Conservation (phyloP, 495 filamentous ascomycete species). For the Aspergillus bridgeri region DNA sequence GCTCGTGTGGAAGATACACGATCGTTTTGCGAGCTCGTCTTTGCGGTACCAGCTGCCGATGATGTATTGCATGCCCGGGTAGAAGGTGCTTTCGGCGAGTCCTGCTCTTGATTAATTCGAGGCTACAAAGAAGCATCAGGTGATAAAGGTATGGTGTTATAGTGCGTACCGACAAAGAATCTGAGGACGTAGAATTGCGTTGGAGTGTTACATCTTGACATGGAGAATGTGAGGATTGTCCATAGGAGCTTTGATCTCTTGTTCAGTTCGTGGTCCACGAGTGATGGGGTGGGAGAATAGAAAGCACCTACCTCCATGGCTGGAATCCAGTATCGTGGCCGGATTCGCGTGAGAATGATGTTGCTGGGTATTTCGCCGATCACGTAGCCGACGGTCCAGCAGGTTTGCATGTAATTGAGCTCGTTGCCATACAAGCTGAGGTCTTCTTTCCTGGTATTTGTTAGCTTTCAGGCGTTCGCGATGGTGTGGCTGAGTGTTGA, state of each 20-base stretch:
- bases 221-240: conserved; percentile 50
- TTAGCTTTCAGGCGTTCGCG: neutral
- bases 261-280: neutral
- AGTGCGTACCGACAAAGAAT: conserved; percentile 52
- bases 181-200: conserved; percentile 53
- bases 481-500: neutral
- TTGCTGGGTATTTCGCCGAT: conserved; percentile 61
- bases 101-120: conserved; percentile 15
- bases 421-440: conserved; percentile 54
- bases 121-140: too few species aligned
- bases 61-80: conserved; percentile 46
- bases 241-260: conserved; percentile 46
- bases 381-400: conserved; percentile 62
- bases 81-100: conserved; percentile 44
- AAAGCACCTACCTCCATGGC: conserved; percentile 31
- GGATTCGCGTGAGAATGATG: conserved; percentile 51
- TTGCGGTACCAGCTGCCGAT: conserved; percentile 51
- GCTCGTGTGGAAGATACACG: conserved; percentile 60
- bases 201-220: conserved; percentile 43
- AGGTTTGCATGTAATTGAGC: conserved; percentile 48
- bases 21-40: conserved; percentile 54
- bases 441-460: conserved; percentile 55
- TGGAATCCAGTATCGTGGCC: conserved; percentile 59
- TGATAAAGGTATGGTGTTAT: too few species aligned
- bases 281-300: too few species aligned